Conservation (phyloP, 2,329 filamentous ascomycete genomes). For the Colletotrichum sansevieriae region DNA sequence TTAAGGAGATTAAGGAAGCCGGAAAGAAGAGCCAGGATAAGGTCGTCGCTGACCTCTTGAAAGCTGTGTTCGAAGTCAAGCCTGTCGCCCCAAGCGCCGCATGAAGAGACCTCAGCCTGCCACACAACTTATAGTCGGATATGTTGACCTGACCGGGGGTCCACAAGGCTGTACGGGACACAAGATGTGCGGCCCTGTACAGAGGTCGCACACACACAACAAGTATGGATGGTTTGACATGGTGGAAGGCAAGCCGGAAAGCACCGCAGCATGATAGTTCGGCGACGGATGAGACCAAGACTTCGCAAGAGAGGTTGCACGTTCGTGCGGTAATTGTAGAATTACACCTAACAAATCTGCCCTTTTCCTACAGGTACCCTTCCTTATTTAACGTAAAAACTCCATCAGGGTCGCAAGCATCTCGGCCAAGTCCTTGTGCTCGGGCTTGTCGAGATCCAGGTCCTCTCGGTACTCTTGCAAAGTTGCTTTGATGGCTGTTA, state of each 20-base stretch:
- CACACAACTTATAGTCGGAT: constrained; percentile 1
- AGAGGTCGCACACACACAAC: neutral
- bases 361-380: neutral
- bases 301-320: neutral
- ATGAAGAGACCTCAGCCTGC: constrained; percentile 19
- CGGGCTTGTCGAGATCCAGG: constrained; percentile 68
- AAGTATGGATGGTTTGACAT: neutral
- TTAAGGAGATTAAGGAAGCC: constrained; percentile 84
- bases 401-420: constrained; percentile 67
- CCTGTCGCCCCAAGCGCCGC: constrained; percentile 66
- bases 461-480: constrained; percentile 71
- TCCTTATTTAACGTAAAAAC: constrained; percentile 56
- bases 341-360: constrained; percentile 9
- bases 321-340: neutral
- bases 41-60: constrained; percentile 86
- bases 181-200: neutral
- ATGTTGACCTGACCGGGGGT: neutral
- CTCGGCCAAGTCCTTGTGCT: constrained; percentile 69
- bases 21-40: constrained; percentile 83
- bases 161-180: neutral
- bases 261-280: neutral
- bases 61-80: constrained; percentile 87
- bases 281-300: neutral
- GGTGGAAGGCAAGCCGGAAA: neutral
- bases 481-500: constrained; percentile 74